These are phyloP conservation scores for Venturia effusa DNA, from an alignment of 2,329 filamentous ascomycete genomes.

Conservation along the genomic window DNA sequence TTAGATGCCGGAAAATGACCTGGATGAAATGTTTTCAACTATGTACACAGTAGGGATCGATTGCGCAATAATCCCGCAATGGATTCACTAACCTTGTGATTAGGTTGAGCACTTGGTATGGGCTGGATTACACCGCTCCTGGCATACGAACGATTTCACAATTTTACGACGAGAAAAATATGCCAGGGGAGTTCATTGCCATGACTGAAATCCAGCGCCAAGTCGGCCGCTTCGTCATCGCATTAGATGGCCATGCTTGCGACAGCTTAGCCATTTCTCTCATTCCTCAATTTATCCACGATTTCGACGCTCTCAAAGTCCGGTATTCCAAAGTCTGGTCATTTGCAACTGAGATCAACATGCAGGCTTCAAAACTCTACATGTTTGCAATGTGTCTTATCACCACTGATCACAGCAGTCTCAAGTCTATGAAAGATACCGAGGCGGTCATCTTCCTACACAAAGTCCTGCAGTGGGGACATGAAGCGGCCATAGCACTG, in stretches of 20 bases:
- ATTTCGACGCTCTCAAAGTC: neutral
- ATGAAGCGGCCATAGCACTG: neutral
- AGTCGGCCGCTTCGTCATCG: conserved; percentile 8
- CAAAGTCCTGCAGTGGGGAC: conserved; percentile 10
- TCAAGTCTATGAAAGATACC: neutral
- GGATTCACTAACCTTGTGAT: neutral
- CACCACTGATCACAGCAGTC: conserved; percentile 1
- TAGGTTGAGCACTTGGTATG: conserved; percentile 5
- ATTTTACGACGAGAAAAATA: conserved; percentile 10
- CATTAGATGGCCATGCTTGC: conserved; percentile 5
- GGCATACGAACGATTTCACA: conserved; percentile 3
- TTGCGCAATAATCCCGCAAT: neutral
- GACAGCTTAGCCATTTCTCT: conserved; percentile 6
- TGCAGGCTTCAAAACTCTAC: conserved; percentile 9
- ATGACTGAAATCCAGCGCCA: conserved; percentile 13
- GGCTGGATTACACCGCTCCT: conserved; percentile 2
- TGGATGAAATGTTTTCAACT: conserved; percentile 12
- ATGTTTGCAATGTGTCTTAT: conserved; percentile 9
- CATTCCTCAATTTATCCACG: conserved; percentile 5
- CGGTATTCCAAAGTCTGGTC: conserved; percentile 2
- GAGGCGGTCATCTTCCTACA: conserved; percentile 9
- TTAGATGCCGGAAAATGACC: conserved; percentile 8
- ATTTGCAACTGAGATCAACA: conserved; percentile 2
- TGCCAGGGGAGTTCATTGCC: conserved; percentile 10
- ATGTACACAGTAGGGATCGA: conserved; percentile 5